Percentiles rank a stretch among this genome's conserved stretches.
These are phyloP conservation scores for Sisymbrium irio DNA, from an alignment of 345 rosid species.

Conservation along the genomic window DNA sequence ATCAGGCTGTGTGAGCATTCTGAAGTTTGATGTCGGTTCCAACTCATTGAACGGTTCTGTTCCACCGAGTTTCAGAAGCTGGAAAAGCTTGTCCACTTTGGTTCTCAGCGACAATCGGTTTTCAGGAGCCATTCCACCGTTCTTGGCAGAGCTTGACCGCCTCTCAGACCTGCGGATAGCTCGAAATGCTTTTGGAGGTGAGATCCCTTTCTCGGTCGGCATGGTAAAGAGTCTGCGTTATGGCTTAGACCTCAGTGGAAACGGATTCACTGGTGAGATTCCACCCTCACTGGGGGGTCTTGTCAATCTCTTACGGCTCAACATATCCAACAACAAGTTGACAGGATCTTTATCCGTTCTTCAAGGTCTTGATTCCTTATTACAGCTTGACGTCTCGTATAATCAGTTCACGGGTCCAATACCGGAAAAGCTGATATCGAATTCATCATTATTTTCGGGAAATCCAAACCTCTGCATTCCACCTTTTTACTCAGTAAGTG, in stretches of 20 bases:
- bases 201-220: slow-evolving; percentile 62
- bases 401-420: slow-evolving; percentile 66
- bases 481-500: slow-evolving; percentile 36
- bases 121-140: slow-evolving; percentile 57
- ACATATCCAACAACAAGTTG: slow-evolving; percentile 67
- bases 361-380: slow-evolving; percentile 33
- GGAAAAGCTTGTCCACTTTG: slow-evolving; percentile 55
- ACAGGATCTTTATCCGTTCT: slow-evolving; percentile 56
- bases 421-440: slow-evolving; percentile 41
- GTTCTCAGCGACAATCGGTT: slow-evolving; percentile 55
- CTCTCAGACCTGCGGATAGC: slow-evolving; percentile 58
- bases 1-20: slow-evolving; percentile 46
- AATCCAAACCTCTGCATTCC: slow-evolving; percentile 62
- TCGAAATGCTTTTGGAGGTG: slow-evolving; percentile 59
- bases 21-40: slow-evolving; percentile 52
- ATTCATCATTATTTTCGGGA: slow-evolving; percentile 46
- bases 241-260: slow-evolving; percentile 61
- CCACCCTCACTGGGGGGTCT: slow-evolving; percentile 49
- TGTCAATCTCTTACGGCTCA: slow-evolving; percentile 46
- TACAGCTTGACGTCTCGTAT: slow-evolving; percentile 50
- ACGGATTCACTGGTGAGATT: slow-evolving; percentile 56
- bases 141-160: slow-evolving; percentile 46
- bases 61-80: slow-evolving; percentile 47
- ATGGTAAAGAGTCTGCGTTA: slow-evolving; percentile 47
- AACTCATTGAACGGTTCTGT: slow-evolving; percentile 61